These are phyloP conservation scores for Hypholoma fasciculare DNA, from an alignment of 768 basidiomycete species.

Conservation along the genomic window DNA sequence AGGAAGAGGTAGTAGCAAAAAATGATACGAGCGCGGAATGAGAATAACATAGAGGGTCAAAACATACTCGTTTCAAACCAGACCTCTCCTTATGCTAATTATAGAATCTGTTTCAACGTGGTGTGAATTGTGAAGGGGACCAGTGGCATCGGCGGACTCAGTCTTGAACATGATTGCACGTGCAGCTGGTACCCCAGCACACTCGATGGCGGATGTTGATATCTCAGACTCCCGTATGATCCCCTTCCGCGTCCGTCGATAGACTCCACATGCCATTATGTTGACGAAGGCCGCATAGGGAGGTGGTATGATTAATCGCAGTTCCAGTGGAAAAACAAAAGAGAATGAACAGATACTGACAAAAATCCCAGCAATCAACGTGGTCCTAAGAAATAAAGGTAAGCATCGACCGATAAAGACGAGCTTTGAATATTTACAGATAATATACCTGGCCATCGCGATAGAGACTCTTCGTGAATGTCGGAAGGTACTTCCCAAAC, in stretches of 20 bases:
- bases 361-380: background rate
- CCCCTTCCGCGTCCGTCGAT: background rate
- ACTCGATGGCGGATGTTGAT: background rate
- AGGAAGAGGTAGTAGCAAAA: too few species aligned
- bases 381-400: background rate
- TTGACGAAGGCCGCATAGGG: background rate
- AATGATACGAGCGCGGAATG: too few species aligned
- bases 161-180: too few species aligned
- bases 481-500: background rate
- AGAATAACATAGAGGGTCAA: too few species aligned
- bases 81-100: too few species aligned
- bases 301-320: background rate
- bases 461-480: background rate
- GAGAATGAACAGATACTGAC: background rate
- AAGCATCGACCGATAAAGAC: background rate
- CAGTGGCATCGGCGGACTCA: too few species aligned
- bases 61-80: too few species aligned
- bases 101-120: too few species aligned
- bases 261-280: background rate
- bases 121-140: too few species aligned
- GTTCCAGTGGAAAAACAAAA: background rate
- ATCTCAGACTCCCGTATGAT: background rate
- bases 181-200: background rate
- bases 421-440: background rate
- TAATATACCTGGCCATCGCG: background rate